Percentiles rank a stretch among this genome's conserved stretches.
phyloP scores from a whole-genome alignment of 306 rosid genomes.

The Clitoria ternatea region DNA sequence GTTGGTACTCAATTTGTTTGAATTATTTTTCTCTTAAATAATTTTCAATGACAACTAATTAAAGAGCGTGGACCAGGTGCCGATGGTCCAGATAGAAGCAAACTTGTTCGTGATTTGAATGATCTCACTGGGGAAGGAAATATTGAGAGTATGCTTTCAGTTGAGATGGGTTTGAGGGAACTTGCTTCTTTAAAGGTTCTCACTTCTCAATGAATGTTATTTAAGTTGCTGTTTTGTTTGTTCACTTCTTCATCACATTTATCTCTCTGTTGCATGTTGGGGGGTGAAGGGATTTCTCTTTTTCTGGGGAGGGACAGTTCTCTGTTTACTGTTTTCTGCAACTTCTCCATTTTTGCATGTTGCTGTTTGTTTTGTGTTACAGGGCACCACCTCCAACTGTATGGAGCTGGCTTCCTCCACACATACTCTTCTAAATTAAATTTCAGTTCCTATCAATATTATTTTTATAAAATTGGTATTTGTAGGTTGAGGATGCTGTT shows the following conservation, averaged over 20 bases:
- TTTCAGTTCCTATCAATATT: neutral
- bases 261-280: neutral
- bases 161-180: constrained; percentile 92
- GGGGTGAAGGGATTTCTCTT: neutral
- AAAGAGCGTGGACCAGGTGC: constrained; percentile 46
- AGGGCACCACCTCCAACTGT: neutral
- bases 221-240: neutral
- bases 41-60: constrained; percentile 4
- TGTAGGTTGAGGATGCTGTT: constrained; percentile 93
- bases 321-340: neutral
- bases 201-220: constrained; percentile 30
- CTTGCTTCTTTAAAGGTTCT: constrained; percentile 76
- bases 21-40: neutral
- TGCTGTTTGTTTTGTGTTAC: constrained; percentile 2
- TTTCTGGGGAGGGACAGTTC: neutral
- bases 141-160: constrained; percentile 96
- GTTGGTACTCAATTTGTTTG: constrained; percentile 10
- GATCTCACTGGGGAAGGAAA: constrained; percentile 94
- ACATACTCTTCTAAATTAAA: neutral
- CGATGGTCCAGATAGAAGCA: constrained; percentile 65
- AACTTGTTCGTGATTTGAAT: constrained; percentile 60
- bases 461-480: neutral
- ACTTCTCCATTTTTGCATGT: neutral
- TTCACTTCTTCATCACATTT: neutral
- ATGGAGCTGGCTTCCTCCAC: constrained; percentile 6